These are phyloP conservation scores for Marvania coccoides DNA, from an alignment of 139 green algal genomes.

Conservation along the genomic window DNA sequence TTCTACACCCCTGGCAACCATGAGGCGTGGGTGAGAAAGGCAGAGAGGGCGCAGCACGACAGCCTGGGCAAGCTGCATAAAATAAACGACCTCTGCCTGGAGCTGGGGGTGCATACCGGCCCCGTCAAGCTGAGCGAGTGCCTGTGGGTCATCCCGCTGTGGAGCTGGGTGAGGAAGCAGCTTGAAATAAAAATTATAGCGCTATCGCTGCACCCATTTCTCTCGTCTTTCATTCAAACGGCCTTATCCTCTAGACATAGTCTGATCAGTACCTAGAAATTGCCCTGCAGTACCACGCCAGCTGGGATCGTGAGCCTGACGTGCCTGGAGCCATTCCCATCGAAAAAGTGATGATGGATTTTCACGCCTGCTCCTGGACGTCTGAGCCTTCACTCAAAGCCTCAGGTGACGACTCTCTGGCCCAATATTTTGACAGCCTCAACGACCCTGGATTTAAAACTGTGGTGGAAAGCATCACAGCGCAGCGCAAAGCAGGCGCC, in stretches of 20 bases:
- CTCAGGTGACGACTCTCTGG: conserved; percentile 23
- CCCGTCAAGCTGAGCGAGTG: conserved; percentile 35
- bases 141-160: conserved; percentile 47
- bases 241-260: too few species aligned
- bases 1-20: conserved; percentile 74
- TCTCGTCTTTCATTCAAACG: not conserved
- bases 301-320: conserved; percentile 44
- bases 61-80: conserved; percentile 42
- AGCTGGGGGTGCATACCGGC: conserved; percentile 36
- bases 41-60: conserved; percentile 14
- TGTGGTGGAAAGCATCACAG: conserved; percentile 11
- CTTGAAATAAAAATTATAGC: too few species aligned
- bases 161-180: too few species aligned
- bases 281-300: conserved; percentile 8
- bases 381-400: not conserved
- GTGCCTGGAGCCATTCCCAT: conserved; percentile 25
- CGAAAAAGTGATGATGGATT: conserved; percentile 39
- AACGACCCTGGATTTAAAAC: conserved; percentile 23
- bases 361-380: conserved; percentile 38
- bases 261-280: too few species aligned
- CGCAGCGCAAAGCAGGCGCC: not conserved
- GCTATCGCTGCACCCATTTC: not conserved
- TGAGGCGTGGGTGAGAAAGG: conserved; percentile 56
- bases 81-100: conserved; percentile 41
- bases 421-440: conserved; percentile 39